Evolutionary conservation across 257 asterid genomes (phyloP).

Genomic region (Mitragyna speciosa): DNA sequence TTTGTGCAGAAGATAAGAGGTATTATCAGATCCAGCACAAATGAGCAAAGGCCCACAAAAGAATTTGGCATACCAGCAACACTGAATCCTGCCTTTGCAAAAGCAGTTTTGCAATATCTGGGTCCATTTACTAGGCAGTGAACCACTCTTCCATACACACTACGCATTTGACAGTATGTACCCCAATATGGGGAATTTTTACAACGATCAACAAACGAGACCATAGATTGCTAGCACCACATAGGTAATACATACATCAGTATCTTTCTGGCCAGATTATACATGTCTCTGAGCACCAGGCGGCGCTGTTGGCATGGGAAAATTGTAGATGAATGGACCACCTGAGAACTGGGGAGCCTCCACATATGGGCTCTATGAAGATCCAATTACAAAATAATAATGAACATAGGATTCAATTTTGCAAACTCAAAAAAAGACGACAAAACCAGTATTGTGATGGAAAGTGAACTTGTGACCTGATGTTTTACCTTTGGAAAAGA

Average conservation of each 20-base stretch:
- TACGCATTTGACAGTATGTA: not conserved
- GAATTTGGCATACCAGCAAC: not conserved
- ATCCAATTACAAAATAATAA: slow-evolving; percentile 12
- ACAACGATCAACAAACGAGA: not conserved
- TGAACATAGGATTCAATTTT: not conserved
- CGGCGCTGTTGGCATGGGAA: slow-evolving; percentile 95
- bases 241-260: not conserved
- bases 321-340: slow-evolving; percentile 40
- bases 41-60: not conserved
- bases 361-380: slow-evolving; percentile 85
- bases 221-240: not conserved
- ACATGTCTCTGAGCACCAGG: slow-evolving; percentile 75
- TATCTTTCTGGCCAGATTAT: slow-evolving; percentile 25
- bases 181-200: not conserved
- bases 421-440: too few species aligned
- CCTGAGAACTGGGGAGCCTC: slow-evolving; percentile 75
- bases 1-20: not conserved
- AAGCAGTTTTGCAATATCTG: not conserved
- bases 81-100: not conserved
- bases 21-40: not conserved
- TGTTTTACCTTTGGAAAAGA: not conserved
- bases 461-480: not conserved
- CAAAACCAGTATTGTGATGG: too few species aligned
- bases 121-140: not conserved
- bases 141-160: not conserved